Evolutionary conservation across 2,329 filamentous ascomycete species (phyloP), one percentile per base, ranked within the genome.

Genomic region (Mollisia scopiformis): DNA sequence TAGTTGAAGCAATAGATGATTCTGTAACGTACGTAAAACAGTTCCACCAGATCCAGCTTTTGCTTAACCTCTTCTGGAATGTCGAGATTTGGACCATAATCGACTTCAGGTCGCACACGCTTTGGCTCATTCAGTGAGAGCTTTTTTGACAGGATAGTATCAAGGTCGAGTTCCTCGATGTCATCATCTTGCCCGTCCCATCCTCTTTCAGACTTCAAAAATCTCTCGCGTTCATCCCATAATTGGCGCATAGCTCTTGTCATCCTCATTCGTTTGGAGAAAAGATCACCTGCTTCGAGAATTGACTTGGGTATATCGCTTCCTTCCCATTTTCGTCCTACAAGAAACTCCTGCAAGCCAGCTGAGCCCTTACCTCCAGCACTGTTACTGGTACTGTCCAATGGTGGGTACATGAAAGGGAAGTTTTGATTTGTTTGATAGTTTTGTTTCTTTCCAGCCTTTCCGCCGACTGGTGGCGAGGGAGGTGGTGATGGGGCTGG

Each of bases 381-480:
- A 68, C 89, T 91, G 72, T 96, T 97, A 76, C 93, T 97, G 25
- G 87, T 89, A 63, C 88, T 89, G 75, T 97, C 94, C 19, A 97
- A 80, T 1, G 95, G 95, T 1, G 95, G 95, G 69, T 99, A 99
- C 78, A 99, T 88, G 72, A 99, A 98, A 0, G 95, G 95, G 66
- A 99, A 98, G 73, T 97, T 95, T 70, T 99, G 95, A 72, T 99
- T 99, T 0, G 95, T 99, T 75, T 99, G 95, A 71, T 99, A 99
- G 69, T 98, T 99, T 72, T 99, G 95, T 74, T 99, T 99, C 81
- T 99, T 99, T 0, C 90, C 93, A 55, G 91, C 92, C 75, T 98
- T 99, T 0, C 93, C 93, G 27, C 93, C 93, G 33, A 89, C 89
- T 10, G 81, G 84, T 0, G 95, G 95, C 1, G 94, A 97, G 1